Evolutionary conservation across 805 yeast genomes (phyloP), one percentile per base, ranked within the genome.

Genomic region (Clavispora fructus): DNA sequence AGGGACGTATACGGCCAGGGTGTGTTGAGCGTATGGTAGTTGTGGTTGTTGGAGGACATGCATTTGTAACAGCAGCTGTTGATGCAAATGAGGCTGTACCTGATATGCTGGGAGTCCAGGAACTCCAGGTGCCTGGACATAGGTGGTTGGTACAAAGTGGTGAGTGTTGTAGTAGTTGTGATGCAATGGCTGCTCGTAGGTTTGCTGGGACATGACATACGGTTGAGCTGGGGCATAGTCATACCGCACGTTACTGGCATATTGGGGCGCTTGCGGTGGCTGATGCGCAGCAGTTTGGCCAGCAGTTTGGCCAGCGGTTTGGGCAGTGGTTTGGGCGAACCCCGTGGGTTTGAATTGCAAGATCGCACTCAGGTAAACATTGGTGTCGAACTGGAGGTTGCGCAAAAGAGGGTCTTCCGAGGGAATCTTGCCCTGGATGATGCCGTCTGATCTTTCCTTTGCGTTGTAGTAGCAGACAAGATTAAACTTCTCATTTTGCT

Each of bases 401-500:
- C 50, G 55, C 14, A 65, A 48, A 4, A 39, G 25, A 1, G 66
- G 60, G 41, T 65, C 68, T n/a, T 47, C 43, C 6, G 61, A 51
- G 1, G 71, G 71, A 3, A 49, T 31, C 6, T 42, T 44, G 32
- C 45, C 47, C 6, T 52, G 51, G 8, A 38, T 35, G 13, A 69
- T 65, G 41, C 46, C 48, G 23, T 44, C 43, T 32, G 46, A 42
- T 42, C 57, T 44, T 28, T 46, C 52, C 19, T 45, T 41, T 6
- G 49, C 45, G 38, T 41, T 35, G 39, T 46, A 52, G 60, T 85
- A 85, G 27, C 84, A 74, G 23, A 85, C 82, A 45, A 85, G 64
- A 54, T 85, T 90, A 25, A 79, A 60, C 48, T 78, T 80, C 40
- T 75, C 75, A 40, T 76, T 75, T 28, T 71, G 76, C 25, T 71